Conservation (phyloP, 2,329 filamentous ascomycete species). For the Scopulariopsis brevicaulis region DNA sequence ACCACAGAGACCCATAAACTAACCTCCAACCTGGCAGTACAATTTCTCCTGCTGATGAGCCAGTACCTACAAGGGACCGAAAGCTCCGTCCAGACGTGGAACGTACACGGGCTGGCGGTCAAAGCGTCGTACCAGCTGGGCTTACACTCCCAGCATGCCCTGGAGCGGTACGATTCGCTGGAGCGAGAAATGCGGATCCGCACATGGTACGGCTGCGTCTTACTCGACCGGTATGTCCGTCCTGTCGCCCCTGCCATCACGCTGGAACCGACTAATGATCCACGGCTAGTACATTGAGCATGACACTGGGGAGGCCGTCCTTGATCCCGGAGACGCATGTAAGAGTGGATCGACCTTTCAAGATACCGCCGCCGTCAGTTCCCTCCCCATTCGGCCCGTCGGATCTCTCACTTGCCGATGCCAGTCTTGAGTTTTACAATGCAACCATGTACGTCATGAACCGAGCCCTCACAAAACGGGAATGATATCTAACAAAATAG, state of each 20-base stretch:
- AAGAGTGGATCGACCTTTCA: neutral
- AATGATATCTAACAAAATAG: neutral
- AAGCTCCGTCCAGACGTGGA: constrained; percentile 18
- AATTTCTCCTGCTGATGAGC: constrained; percentile 17
- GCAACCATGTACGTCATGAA: neutral
- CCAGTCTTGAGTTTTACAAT: neutral
- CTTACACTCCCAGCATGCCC: constrained; percentile 12
- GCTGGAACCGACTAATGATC: neutral
- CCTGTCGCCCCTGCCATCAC: neutral
- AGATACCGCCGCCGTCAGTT: neutral
- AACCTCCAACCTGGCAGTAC: constrained; percentile 11
- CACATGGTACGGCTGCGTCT: constrained; percentile 1
- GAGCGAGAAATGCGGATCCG: constrained; percentile 1
- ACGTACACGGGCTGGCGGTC: constrained; percentile 17
- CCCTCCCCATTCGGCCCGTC: neutral
- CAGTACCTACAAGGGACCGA: constrained; percentile 22
- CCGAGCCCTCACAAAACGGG: too few relatives aligned
- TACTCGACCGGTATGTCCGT: constrained; percentile 1
- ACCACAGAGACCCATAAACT: neutral
- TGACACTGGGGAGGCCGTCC: constrained; percentile 1
- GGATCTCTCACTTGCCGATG: neutral
- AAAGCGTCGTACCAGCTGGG: constrained; percentile 20
- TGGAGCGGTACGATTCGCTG: neutral
- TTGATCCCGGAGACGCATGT: constrained; percentile 1
- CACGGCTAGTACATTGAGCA: neutral